Base-by-base conservation (phyloP, 1,284 basidiomycete genomes). In the Rhodotorula sp. region DNA sequence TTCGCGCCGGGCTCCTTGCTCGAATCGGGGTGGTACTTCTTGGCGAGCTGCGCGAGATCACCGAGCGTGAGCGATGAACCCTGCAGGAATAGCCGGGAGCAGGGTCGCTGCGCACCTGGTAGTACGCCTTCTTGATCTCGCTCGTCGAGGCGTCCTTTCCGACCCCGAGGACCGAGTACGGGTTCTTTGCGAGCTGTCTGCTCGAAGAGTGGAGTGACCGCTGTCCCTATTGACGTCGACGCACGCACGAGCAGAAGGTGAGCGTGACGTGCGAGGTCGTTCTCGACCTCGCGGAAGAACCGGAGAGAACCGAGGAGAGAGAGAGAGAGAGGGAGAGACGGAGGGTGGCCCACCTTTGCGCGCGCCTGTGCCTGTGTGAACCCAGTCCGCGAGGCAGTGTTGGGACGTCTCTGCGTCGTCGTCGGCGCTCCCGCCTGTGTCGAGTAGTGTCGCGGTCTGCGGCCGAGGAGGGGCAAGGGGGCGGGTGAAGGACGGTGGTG, bases 81-180 rank as follows among this genome's bases (percentile, higher is more conserved):
- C 15, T 34, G 34, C 9, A 13, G 32, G n/a, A 11, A 3, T 13
- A 39, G 13, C 13, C 36, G 66, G 39, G 34, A 69, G 56, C 48
- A 34, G n/a, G n/a, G n/a, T n/a, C 34, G 56, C 13, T 51, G 80
- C 88, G 78, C 79, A 94, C 94, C 77, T 89, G 85, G 81, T 98
- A 99, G 81, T 99, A 99, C 1, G 87, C 86, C 81, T 96, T 95
- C 86, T 99, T 99, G 79, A 99, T 97, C 76, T 99, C 94, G 54
- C 89, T 87, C 27, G 88, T 80, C 34, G 87, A 85, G 56, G 95
- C 91, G 80, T 94, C 92, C 77, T 88, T 88, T 76, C 86, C 86
- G 20, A 99, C 90, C 36, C 95, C 95, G 15, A 99, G 83, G 27
- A 92, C 89, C 55, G 90, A 82, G 81, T 99, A 99, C 0, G 96